Conservation (phyloP, 2,329 filamentous ascomycete species). For the Iodosphaeria phyllophila region DNA sequence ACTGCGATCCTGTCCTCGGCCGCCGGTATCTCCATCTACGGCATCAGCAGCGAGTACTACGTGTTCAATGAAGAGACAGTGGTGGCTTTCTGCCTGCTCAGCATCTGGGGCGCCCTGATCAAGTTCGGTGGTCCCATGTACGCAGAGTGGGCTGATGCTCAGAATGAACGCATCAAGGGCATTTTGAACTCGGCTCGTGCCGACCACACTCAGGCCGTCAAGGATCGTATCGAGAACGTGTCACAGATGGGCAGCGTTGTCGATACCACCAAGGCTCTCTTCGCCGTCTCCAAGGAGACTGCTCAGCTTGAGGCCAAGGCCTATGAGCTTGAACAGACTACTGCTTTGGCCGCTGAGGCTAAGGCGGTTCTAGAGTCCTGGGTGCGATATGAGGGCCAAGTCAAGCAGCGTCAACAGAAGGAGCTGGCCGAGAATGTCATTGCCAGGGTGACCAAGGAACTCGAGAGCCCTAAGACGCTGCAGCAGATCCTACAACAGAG, state of each 20-base stretch:
- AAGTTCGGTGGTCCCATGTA: conserved; percentile 89
- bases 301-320: conserved; percentile 89
- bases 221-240: conserved; percentile 84
- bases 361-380: conserved; percentile 94
- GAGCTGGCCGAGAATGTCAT: conserved; percentile 89
- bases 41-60: conserved; percentile 98
- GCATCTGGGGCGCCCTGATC: conserved; percentile 80
- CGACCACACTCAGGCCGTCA: conserved; percentile 91
- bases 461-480: conserved; percentile 91
- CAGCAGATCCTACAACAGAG: conserved; percentile 98
- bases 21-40: conserved; percentile 79
- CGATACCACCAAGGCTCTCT: conserved; percentile 90
- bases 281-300: conserved; percentile 98
- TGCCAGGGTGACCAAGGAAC: conserved; percentile 95
- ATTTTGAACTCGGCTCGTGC: conserved; percentile 87
- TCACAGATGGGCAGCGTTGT: conserved; percentile 89
- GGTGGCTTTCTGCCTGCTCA: conserved; percentile 79
- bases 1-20: conserved; percentile 89
- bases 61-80: conserved; percentile 98
- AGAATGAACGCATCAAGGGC: conserved; percentile 82
- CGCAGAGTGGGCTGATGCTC: conserved; percentile 75
- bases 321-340: conserved; percentile 94
- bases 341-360: conserved; percentile 77
- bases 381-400: conserved; percentile 96
- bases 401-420: conserved; percentile 96